These are phyloP conservation scores for Tremella mesenterica DNA, from an alignment of 768 basidiomycete species.

Conservation along the genomic window DNA sequence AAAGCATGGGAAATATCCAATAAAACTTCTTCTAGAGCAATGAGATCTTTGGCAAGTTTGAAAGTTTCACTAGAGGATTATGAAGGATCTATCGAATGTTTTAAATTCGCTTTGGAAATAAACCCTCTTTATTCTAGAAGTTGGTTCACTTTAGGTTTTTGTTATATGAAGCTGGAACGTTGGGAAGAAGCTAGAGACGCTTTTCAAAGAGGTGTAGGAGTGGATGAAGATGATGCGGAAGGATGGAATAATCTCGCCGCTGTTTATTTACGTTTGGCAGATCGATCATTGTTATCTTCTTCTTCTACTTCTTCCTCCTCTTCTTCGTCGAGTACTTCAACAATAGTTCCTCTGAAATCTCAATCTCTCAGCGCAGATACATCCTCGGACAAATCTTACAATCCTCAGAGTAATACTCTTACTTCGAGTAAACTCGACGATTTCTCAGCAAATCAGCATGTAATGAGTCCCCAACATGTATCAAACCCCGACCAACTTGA, in stretches of 20 bases:
- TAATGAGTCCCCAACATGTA: no score
- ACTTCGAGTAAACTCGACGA: no score
- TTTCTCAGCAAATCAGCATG: no score
- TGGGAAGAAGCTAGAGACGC: constrained; percentile 78
- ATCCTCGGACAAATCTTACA: not conserved
- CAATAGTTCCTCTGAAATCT: no score
- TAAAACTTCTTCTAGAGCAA: constrained; percentile 74
- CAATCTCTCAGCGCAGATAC: not conserved
- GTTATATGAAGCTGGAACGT: constrained; percentile 67
- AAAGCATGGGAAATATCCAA: constrained; percentile 75
- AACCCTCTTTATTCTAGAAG: constrained; percentile 78
- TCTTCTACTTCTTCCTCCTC: not conserved
- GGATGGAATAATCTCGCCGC: constrained; percentile 97
- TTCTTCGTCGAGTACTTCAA: no score
- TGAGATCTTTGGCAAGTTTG: constrained; percentile 81
- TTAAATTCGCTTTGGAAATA: constrained; percentile 70
- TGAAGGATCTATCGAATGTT: constrained; percentile 55
- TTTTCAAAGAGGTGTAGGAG: constrained; percentile 73
- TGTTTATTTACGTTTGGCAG: constrained; percentile 76
- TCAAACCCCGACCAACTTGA: constrained; percentile 2
- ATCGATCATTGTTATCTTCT: no score
- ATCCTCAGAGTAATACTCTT: no score
- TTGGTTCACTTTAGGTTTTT: constrained; percentile 96
- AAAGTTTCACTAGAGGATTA: constrained; percentile 65
- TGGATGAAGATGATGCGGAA: constrained; percentile 94